Evolutionary conservation across 805 yeast genomes (phyloP), one percentile per base, ranked within the genome.

Genomic region (Pichia kluyveri): DNA sequence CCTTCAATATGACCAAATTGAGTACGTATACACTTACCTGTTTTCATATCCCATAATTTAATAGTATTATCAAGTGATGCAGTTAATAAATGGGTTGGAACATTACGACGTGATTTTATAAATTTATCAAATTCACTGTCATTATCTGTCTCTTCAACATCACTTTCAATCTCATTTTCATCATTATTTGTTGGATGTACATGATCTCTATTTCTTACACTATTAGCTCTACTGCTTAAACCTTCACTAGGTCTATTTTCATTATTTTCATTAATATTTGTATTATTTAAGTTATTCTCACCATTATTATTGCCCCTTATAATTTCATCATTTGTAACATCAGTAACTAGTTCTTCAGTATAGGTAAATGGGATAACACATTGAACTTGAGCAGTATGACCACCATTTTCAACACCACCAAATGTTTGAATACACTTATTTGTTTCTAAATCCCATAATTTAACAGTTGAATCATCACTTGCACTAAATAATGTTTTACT

Each of bases 1-100:
- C 99, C 99, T 66, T 93, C 98, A 47, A 91, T 88, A 62, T 93
- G 99, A 3, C 99, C 99, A 69, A 91, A 93, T 65, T 93, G 91
- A 0, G 99, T 93, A 49, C 96, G 74, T 11, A 89, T 78, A 60
- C 98, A 91, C 63, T 80, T 79, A 4, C 97, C 96, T 1, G 93
- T 79, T 52, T 72, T 72, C 31, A 89, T 83, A 56, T 88, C 95
- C 97, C 97, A 90, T 43, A 91, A 65, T 62, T 90, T 88, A 63
- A 90, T 88, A 8, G 97, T 90, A 65, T 89, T 89, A 65, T 90
- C 98, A 51, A 91, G 69, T 1, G 96, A 87, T 15, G 95, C 88
- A 0, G 96, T 83, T 27, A 90, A 67, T 48, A 90, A 63, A 66
- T 91, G 95, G 0, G 95, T 83, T 14, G 97, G 96, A 50, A 79